Percentiles rank a stretch among this genome's conserved stretches.
Conservation (phyloP, 768 basidiomycete species). For the Russula dissimulans region DNA sequence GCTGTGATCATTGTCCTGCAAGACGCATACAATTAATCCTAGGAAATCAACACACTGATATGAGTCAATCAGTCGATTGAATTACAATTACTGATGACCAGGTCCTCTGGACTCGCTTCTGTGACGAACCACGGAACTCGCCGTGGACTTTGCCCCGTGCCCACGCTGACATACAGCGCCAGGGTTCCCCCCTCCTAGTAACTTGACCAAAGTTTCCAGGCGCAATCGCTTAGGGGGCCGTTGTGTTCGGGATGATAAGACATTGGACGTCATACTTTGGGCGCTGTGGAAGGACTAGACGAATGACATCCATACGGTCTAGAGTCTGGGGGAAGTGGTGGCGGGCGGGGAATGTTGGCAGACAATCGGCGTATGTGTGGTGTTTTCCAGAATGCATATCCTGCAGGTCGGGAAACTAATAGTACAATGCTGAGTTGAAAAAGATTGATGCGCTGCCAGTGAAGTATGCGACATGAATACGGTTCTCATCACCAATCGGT, state of each 20-base stretch:
- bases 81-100: background rate
- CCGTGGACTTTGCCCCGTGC: background rate
- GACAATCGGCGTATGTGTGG: background rate
- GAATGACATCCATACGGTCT: background rate
- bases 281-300: background rate
- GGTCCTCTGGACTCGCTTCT: background rate
- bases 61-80: slow-evolving; percentile 4
- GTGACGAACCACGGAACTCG: background rate
- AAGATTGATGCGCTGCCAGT: background rate
- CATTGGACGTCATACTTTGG: background rate
- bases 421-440: background rate
- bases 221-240: background rate
- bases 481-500: slow-evolving; percentile 15
- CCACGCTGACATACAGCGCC: background rate
- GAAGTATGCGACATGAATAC: background rate
- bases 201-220: background rate
- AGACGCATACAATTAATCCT: slow-evolving; percentile 3
- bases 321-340: background rate
- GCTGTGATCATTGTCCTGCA: background rate
- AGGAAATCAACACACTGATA: slow-evolving; percentile 1
- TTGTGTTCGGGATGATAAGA: background rate
- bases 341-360: background rate
- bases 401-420: background rate
- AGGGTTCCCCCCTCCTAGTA: background rate
- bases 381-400: background rate